Evolutionary conservation across 116 monocot genomes (phyloP), one percentile per base, ranked within the genome.

Genomic region (Papilionanthe hybrid): DNA sequence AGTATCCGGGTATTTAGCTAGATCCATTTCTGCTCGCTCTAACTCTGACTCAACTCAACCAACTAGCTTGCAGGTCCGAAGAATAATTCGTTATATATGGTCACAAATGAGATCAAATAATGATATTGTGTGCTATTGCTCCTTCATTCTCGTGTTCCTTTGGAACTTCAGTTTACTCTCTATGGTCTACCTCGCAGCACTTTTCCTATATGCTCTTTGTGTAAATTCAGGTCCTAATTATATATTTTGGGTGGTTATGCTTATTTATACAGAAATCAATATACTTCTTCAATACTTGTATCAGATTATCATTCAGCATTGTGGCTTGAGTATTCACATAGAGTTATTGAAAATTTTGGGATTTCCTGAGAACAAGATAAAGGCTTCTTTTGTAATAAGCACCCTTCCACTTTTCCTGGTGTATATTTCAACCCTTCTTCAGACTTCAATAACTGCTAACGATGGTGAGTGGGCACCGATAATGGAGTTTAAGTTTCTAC

Each of bases 161-260:
- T 94, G 98, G 95, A 91, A 98, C 81, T 98, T 94, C 41, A 94
- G 95, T 75, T 86, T 98, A 78, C 81, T 93, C 17, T 98, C 98
- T 7, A 94, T 98, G 98, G 82, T 90, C 29, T 98, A 53, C 73
- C 83, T 98, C 30, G 94, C 88, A 43, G 89, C 93, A 81, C 93
- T 98, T 83, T 98, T 94, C 80, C 47, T 98, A 28, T 94, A 98
- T 92, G 98, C 98, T 72, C 91, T 98, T 6, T 98, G 98, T 84
- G 98, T 92, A 55, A 94, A 89, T 81, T 89, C 94, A 76, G 98
- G 98, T 15, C 98, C 98, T 56, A 89, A 87, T 88, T 98, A 87
- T 80, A 81, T 91, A 48, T 98, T 98, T 75, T 98, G 98, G 98
- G 69, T 98, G 47, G 83, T 91, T 77, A 91, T 98, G 86, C 91